phyloP scores from a whole-genome alignment of 1,284 basidiomycete species.

The Boletus mariae region DNA sequence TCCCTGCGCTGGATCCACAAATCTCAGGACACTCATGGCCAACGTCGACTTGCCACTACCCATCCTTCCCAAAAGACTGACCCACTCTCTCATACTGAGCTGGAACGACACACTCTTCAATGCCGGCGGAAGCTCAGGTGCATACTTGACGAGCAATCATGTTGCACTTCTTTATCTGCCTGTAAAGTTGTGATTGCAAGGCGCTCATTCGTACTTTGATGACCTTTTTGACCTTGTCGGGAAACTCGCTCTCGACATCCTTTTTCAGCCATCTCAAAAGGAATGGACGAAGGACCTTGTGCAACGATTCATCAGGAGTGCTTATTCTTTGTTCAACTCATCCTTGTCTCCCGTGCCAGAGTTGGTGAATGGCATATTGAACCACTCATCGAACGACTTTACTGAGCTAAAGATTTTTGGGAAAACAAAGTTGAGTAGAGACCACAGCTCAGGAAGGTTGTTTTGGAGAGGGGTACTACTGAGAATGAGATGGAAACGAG shows the following conservation, averaged over 20 bases:
- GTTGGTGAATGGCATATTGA: constrained; percentile 99
- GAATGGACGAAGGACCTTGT: constrained; percentile 98
- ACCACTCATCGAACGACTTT: constrained; percentile 99
- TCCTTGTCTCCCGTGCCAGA: constrained; percentile 96
- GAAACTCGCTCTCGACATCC: constrained; percentile 96
- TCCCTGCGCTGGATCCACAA: constrained; percentile 81
- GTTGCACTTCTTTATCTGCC: constrained; percentile 97
- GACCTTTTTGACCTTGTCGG: constrained; percentile 99
- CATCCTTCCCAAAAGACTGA: constrained; percentile 74
- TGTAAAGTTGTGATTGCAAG: constrained; percentile 92
- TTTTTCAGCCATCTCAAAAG: constrained; percentile 95
- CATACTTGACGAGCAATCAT: constrained; percentile 91
- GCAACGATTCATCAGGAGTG: constrained; percentile 95
- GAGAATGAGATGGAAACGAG: constrained; percentile 91
- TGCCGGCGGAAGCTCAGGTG: constrained; percentile 80
- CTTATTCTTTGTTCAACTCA: constrained; percentile 99
- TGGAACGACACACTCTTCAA: constrained; percentile 72
- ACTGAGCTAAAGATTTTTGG: constrained; percentile 99
- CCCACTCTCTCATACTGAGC: constrained; percentile 59
- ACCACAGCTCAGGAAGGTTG: constrained; percentile 98
- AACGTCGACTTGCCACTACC: constrained; percentile 77
- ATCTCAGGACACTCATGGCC: constrained; percentile 83
- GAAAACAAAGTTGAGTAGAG: constrained; percentile 97
- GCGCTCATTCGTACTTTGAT: constrained; percentile 98
- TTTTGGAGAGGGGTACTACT: constrained; percentile 99